Percentiles rank a stretch among this genome's conserved stretches.
Evolutionary conservation across 202 grass and related monocot genomes (phyloP).

Genomic region (Panicum virgatum): DNA sequence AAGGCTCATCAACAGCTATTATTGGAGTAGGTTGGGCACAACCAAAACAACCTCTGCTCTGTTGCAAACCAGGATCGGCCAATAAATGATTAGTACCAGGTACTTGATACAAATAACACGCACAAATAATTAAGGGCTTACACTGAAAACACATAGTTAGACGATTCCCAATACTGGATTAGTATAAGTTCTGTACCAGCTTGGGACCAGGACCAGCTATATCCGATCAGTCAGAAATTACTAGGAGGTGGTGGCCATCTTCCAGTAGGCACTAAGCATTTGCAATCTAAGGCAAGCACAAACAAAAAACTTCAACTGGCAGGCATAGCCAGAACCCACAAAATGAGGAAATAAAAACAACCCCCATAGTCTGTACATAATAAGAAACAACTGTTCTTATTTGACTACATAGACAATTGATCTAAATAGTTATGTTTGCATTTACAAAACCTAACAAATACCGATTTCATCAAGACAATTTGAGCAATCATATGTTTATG

Average conservation of each 20-base stretch:
- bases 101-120: background rate
- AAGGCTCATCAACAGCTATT: constrained; percentile 76
- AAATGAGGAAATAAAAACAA: background rate
- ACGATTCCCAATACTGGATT: constrained; percentile 1
- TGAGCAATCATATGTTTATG: background rate
- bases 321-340: background rate
- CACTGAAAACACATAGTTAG: background rate
- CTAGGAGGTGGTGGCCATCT: too few species aligned
- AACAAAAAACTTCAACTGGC: background rate
- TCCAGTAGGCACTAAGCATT: background rate
- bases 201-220: background rate
- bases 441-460: background rate
- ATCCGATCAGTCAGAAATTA: background rate
- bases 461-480: background rate
- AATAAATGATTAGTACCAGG: constrained; percentile 59
- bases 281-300: background rate
- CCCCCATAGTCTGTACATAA: background rate
- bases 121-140: constrained; percentile 19
- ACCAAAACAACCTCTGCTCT: constrained; percentile 98
- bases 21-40: constrained; percentile 62
- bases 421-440: background rate
- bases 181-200: constrained; percentile 7
- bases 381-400: background rate
- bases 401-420: background rate
- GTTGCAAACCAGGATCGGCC: constrained; percentile 74